Evolutionary conservation across 768 basidiomycete genomes (phyloP).

Genomic region (Macrocybe gigantea): DNA sequence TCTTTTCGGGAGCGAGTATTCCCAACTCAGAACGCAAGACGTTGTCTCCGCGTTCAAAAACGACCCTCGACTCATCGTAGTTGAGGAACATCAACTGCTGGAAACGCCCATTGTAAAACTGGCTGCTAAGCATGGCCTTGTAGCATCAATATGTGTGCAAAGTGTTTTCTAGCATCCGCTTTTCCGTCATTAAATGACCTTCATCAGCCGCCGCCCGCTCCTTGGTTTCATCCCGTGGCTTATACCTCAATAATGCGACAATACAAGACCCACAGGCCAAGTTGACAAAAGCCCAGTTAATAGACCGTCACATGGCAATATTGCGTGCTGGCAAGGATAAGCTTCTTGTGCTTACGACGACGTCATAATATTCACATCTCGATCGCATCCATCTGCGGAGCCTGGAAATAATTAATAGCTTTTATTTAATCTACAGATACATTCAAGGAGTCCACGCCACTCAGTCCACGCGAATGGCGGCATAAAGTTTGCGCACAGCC

Average conservation of each 20-base stretch:
- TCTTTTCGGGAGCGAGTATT: conserved; percentile 37
- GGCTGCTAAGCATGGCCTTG: conserved; percentile 50
- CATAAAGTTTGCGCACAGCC: conserved; percentile 82
- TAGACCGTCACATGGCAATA: conserved; percentile 59
- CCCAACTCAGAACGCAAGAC: conserved; percentile 45
- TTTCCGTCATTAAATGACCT: conserved; percentile 3
- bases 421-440: not conserved
- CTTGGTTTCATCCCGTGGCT: conserved; percentile 57
- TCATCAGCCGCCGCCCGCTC: conserved; percentile 58
- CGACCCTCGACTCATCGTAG: conserved; percentile 60
- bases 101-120: conserved; percentile 55
- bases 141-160: conserved; percentile 59
- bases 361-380: not conserved
- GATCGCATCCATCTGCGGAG: no score
- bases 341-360: conserved; percentile 43
- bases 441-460: not conserved
- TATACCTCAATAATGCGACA: conserved; percentile 65
- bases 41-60: conserved; percentile 55
- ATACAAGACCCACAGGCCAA: conserved; percentile 44
- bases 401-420: no score
- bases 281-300: conserved; percentile 38
- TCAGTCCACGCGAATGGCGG: conserved; percentile 73
- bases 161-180: not conserved
- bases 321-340: conserved; percentile 75
- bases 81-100: conserved; percentile 45